Base-by-base conservation (phyloP, 2,329 filamentous ascomycete species). In the Penicillium sp. region DNA sequence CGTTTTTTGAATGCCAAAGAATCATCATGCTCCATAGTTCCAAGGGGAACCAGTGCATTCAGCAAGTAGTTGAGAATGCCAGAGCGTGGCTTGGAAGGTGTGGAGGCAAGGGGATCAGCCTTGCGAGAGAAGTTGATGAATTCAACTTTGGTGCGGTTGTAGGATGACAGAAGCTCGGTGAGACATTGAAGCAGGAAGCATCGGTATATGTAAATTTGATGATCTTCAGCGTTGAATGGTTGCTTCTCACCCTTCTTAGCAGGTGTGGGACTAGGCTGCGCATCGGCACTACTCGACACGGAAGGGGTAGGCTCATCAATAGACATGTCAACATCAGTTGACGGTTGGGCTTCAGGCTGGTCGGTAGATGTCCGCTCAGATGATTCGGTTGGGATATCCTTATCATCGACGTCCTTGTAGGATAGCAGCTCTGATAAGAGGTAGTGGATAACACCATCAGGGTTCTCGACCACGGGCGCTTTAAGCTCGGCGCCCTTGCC, bases 91-190 rank as follows among this genome's bases (percentile, higher is more conserved):
- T 98, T 98, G 16, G 96, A 93, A 5, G 95, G 95, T 1, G 95
- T 98, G 53, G 86, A 87, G 11, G 88, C 88, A 65, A 91, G 88
- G 45, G 91, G 84, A 47, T 93, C 91, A 7, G 91, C 89, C 70
- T 93, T 96, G 59, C 93, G 88, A 64, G 96, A 98, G 78, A 97
- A 99, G 74, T 97, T 98, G 79, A 99, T 97, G 72, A 99, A 98
- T 72, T 99, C 96, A 44, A 99, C 86, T 81, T 99, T 99, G 9
- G 92, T 91, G 53, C 92, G 87, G 65, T 92, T 96, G 77, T 98
- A 99, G 68, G 90, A 96, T 56, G 90, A 87, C 14, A 99, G 81
- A 14, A 99, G 84, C 74, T 99, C 95, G 0, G 91, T 88, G 39
- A 99, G 80, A 68, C 93, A 96, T 70, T 95, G 92, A 31, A 99